These are phyloP conservation scores for Hypoxylon lienhwacheense DNA, from an alignment of 495 filamentous ascomycete genomes.

Conservation along the genomic window DNA sequence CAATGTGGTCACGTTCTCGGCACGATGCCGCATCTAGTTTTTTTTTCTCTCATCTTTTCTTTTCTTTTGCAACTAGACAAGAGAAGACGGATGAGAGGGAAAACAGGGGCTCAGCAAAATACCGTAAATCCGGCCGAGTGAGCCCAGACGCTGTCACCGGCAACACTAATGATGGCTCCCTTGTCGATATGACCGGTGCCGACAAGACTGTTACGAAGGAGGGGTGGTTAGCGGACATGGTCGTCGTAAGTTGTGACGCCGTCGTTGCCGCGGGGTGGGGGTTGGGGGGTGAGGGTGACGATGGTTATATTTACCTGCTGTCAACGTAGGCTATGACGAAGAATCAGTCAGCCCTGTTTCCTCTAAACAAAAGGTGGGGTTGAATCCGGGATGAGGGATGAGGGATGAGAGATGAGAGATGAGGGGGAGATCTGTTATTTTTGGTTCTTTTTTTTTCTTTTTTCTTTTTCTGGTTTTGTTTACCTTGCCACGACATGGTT, in stretches of 20 bases:
- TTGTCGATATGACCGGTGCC: conserved; percentile 81
- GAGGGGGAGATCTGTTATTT: no score
- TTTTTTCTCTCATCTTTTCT: no score
- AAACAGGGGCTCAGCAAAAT: conserved; percentile 32
- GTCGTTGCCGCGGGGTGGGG: conserved; percentile 1
- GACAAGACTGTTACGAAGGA: conserved; percentile 64
- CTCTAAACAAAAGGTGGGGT: conserved; percentile 46
- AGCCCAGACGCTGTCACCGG: conserved; percentile 85
- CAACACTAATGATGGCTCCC: conserved; percentile 80
- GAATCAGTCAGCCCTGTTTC: conserved; percentile 43
- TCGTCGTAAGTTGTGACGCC: not conserved
- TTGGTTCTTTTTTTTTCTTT: no score
- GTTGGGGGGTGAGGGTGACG: no score
- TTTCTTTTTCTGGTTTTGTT: no score
- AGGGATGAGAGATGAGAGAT: conserved; percentile 2
- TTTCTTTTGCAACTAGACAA: not conserved
- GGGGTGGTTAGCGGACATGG: conserved; percentile 7
- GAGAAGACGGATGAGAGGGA: not conserved
- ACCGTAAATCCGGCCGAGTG: conserved; percentile 69
- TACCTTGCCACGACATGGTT: conserved; percentile 65
- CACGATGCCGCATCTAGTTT: not conserved
- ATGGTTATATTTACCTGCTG: conserved; percentile 44
- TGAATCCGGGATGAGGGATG: not conserved
- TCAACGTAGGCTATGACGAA: conserved; percentile 52
- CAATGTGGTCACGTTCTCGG: not conserved